These are phyloP conservation scores for Ganoderma resinaceum DNA, from an alignment of 1,284 basidiomycete genomes.

Conservation along the genomic window DNA sequence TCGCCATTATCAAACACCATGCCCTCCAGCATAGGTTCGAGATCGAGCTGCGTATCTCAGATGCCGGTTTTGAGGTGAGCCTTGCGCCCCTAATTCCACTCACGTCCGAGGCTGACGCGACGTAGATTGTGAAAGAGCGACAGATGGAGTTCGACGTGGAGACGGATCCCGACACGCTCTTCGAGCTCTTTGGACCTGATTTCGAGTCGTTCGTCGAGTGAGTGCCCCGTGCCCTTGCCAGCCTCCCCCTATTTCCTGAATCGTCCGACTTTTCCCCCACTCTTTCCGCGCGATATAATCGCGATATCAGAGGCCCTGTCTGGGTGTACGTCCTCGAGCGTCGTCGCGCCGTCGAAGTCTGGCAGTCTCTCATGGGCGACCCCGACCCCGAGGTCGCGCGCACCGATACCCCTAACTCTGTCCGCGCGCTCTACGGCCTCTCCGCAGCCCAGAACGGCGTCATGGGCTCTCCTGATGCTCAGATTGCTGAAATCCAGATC, in stretches of 20 bases:
- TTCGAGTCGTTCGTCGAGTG: constrained; percentile 76
- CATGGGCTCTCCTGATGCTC: constrained; percentile 70
- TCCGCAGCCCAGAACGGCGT: constrained; percentile 64
- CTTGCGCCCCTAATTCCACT: neutral
- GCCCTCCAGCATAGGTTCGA: constrained; percentile 74
- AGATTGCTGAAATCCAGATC: constrained; percentile 78
- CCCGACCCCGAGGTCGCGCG: constrained; percentile 64
- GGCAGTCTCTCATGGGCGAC: constrained; percentile 75
- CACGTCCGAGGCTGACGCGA: constrained; percentile 5
- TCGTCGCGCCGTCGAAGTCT: constrained; percentile 77
- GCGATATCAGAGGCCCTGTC: constrained; percentile 67
- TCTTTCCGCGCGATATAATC: neutral
- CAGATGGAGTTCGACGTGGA: constrained; percentile 86
- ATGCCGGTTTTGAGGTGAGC: constrained; percentile 76
- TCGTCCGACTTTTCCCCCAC: constrained; percentile 11
- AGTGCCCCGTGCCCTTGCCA: constrained; percentile 41
- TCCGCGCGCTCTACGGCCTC: constrained; percentile 72
- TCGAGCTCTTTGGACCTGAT: constrained; percentile 79
- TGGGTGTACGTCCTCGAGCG: constrained; percentile 89
- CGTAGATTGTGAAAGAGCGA: constrained; percentile 79
- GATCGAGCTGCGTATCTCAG: constrained; percentile 76
- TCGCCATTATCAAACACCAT: constrained; percentile 82
- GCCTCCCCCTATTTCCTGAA: constrained; percentile 12
- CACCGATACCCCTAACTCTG: constrained; percentile 60
- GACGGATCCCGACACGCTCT: constrained; percentile 76